A percentile compares a stretch with the other conserved stretches of the same genome.
Conservation (phyloP, 163 green algal genomes). For the Scenedesmus sp. region DNA sequence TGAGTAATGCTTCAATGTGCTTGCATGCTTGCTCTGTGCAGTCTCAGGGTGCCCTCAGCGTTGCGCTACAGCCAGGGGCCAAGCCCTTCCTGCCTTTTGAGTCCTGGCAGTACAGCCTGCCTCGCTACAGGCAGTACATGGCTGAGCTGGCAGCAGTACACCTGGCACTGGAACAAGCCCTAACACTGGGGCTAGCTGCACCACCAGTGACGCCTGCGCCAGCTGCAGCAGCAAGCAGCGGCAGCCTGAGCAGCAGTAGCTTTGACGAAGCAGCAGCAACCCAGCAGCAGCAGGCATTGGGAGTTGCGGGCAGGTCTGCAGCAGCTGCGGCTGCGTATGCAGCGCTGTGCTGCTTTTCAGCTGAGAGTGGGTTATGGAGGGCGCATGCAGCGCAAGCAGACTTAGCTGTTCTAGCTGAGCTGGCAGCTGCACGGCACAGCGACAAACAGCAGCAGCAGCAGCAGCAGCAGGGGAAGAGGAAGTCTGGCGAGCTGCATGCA, state of each 20-base stretch:
- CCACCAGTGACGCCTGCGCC: constrained; percentile 1
- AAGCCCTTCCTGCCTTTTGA: constrained; percentile 68
- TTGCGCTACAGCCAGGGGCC: constrained; percentile 37
- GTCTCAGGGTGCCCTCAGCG: constrained; percentile 51
- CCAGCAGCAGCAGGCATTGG: neutral
- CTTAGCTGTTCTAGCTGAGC: neutral
- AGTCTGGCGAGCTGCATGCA: neutral
- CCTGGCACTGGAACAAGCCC: constrained; percentile 56
- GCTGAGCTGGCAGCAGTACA: constrained; percentile 65
- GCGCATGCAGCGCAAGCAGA: constrained; percentile 11
- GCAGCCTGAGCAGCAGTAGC: neutral
- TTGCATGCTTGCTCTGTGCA: constrained; percentile 28
- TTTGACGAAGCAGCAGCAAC: neutral
- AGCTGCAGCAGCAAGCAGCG: neutral
- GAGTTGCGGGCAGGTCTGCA: neutral
- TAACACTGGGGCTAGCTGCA: constrained; percentile 43
- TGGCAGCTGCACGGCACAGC: neutral
- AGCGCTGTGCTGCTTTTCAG: constrained; percentile 13
- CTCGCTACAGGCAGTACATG: constrained; percentile 71
- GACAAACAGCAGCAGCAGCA: constrained; percentile 28
- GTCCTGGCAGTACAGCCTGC: constrained; percentile 63
- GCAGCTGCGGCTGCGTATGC: neutral
- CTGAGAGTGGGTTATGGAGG: constrained; percentile 20
- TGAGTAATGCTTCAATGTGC: no score
- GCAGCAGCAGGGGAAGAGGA: neutral